Conservation (phyloP, 2,329 filamentous ascomycete genomes). For the Calonectria pauciramosa region DNA sequence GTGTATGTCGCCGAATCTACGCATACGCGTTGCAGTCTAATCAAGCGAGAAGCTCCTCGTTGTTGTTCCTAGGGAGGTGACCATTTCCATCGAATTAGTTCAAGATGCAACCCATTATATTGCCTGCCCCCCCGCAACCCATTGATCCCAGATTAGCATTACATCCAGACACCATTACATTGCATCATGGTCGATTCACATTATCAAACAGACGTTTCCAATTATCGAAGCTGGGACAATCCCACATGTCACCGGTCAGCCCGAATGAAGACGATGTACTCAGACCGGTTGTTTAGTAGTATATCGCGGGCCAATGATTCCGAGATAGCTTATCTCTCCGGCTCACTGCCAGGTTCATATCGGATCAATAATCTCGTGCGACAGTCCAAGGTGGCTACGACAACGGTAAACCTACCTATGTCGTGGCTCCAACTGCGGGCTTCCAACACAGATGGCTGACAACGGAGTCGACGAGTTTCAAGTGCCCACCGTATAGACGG, state of each 20-base stretch:
- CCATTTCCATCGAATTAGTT: slow-evolving; percentile 4
- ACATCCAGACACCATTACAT: slow-evolving; percentile 16
- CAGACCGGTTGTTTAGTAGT: slow-evolving; percentile 32
- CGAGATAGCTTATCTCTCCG: slow-evolving; percentile 37
- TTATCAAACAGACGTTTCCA: slow-evolving; percentile 24
- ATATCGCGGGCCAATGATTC: slow-evolving; percentile 33
- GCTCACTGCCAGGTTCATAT: slow-evolving; percentile 10
- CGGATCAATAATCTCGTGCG: slow-evolving; percentile 16
- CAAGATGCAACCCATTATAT: slow-evolving; percentile 23
- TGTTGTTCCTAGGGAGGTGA: background rate
- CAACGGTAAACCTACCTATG: background rate
- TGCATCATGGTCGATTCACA: slow-evolving; percentile 16
- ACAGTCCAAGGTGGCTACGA: background rate
- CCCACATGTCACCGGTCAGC: slow-evolving; percentile 34
- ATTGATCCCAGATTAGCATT: background rate
- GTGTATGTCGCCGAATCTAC: background rate
- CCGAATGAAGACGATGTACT: slow-evolving; percentile 12
- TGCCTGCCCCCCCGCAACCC: slow-evolving; percentile 8
- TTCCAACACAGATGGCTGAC: background rate
- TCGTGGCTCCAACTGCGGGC: slow-evolving; percentile 20
- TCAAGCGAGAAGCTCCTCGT: background rate
- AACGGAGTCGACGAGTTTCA: background rate
- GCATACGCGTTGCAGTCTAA: background rate
- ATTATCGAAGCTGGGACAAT: slow-evolving; percentile 9
- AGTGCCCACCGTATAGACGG: background rate